Base-by-base conservation (phyloP, 1,284 basidiomycete genomes). In the Apiotrichum sp. region DNA sequence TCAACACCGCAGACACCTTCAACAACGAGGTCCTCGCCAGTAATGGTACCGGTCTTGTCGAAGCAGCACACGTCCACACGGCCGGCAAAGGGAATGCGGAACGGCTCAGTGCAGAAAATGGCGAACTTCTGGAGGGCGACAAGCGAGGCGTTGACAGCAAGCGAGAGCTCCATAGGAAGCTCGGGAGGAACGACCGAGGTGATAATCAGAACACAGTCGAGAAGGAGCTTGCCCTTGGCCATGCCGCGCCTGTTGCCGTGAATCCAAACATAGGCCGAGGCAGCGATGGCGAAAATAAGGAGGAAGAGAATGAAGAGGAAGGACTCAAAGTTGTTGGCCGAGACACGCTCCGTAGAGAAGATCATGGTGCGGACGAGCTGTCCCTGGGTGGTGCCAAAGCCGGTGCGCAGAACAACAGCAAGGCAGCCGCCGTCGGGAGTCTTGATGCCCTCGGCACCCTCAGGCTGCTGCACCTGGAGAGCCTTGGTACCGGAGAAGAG, bases 361-460 rank as follows among this genome's bases (percentile, higher is more conserved):
- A 97, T 92, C 93, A 97, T 97, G 1, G 93, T 97, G 64, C 93
- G 81, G 40, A 97, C 91, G 46, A 97, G 84, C 75, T 95, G 90
- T 51, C 93, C 93, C 74, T 97, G 93, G 1, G 91, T 86, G 3
- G 93, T 97, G 29, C 93, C 93, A 70, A 97, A 97, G 4, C 93
- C 93, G n/a, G 93, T 96, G 57, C 90, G 85, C 40, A 96, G 81
- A 6, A 97, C 91, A 40, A 93, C 80, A 7, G 91, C 92, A 29
- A 95, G 83, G 73, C 90, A 93, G 33, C 92, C 92, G 16, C 83
- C 85, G 68, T 95, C 90, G 1, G 93, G 91, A 1, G 91, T 77
- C 50, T 64, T 63, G 34, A 73, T 56, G 35, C 72, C 70, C 3
- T 36, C 36, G 35, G 4, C 14, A 7, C 68, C 69, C 38, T 70